A percentile compares a stretch with the other conserved stretches of the same genome.
Conservation (phyloP, 2,329 filamentous ascomycete genomes). For the Didymella pinodella region DNA sequence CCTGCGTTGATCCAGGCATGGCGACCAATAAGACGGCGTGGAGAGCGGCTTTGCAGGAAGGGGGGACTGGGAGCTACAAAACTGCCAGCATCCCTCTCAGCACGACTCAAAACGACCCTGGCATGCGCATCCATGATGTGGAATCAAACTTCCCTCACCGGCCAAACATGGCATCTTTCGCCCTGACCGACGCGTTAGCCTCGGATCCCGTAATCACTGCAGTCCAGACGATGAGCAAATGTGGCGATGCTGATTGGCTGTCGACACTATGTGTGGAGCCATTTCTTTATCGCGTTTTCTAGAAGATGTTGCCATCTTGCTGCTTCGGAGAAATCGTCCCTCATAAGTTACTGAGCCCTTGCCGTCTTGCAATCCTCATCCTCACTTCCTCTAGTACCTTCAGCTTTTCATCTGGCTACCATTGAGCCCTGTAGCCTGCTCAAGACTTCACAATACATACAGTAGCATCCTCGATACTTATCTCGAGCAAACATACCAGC, state of each 20-base stretch:
- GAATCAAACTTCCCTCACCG: constrained; percentile 19
- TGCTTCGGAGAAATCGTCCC: constrained; percentile 16
- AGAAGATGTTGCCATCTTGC: constrained; percentile 31
- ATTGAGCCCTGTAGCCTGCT: constrained; percentile 19
- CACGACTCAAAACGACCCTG: neutral
- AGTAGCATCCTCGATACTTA: neutral
- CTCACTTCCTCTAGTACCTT: constrained; percentile 17
- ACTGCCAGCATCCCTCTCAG: constrained; percentile 1
- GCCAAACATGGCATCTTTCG: constrained; percentile 22
- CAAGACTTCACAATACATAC: neutral
- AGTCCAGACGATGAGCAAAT: constrained; percentile 26
- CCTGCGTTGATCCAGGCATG: constrained; percentile 5
- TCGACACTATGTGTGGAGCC: neutral
- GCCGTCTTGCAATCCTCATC: constrained; percentile 8
- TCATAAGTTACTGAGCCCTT: constrained; percentile 25
- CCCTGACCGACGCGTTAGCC: constrained; percentile 5
- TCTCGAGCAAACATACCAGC: constrained; percentile 18
- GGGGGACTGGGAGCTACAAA: constrained; percentile 17
- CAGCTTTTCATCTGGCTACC: constrained; percentile 12
- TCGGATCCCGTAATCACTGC: constrained; percentile 35
- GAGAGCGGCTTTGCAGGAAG: constrained; percentile 11
- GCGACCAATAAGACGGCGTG: constrained; percentile 14
- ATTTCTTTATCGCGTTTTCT: constrained; percentile 19
- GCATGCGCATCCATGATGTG: constrained; percentile 1
- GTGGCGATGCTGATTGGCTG: constrained; percentile 28